Evolutionary conservation across 495 filamentous ascomycete species (phyloP).

Genomic region (Hypoxylon fragiforme): DNA sequence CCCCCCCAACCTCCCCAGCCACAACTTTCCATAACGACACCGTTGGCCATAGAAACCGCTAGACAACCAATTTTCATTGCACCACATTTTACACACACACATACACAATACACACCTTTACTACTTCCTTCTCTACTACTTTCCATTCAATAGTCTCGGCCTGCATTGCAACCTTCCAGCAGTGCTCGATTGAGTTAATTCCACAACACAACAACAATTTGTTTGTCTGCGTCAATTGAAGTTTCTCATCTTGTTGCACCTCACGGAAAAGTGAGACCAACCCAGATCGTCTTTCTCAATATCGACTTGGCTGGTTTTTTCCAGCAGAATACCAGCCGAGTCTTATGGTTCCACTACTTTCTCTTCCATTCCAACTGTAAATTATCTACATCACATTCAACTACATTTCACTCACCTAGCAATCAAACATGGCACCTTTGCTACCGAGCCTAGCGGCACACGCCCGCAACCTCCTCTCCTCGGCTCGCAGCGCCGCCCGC

Average conservation of each 20-base stretch:
- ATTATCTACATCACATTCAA: slow-evolving; percentile 1
- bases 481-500: slow-evolving; percentile 18
- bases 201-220: no score
- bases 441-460: slow-evolving; percentile 33
- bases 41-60: slow-evolving; percentile 30
- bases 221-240: background rate
- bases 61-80: slow-evolving; percentile 26
- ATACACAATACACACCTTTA: no score
- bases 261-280: slow-evolving; percentile 9
- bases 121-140: slow-evolving; percentile 1
- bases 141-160: slow-evolving; percentile 3
- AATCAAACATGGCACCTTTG: slow-evolving; percentile 31
- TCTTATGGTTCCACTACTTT: slow-evolving; percentile 1
- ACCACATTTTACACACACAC: no score
- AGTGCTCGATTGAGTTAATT: slow-evolving; percentile 14
- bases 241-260: slow-evolving; percentile 6
- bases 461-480: slow-evolving; percentile 32
- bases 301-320: slow-evolving; percentile 33
- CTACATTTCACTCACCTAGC: slow-evolving; percentile 2
- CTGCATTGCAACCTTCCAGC: slow-evolving; percentile 14
- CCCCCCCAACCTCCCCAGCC: slow-evolving; percentile 29
- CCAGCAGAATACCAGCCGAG: slow-evolving; percentile 29
- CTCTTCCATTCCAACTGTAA: slow-evolving; percentile 7
- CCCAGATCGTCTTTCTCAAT: background rate
- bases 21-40: slow-evolving; percentile 23